Base-by-base conservation (phyloP, 768 basidiomycete genomes). In the Dendrothele bispora region DNA sequence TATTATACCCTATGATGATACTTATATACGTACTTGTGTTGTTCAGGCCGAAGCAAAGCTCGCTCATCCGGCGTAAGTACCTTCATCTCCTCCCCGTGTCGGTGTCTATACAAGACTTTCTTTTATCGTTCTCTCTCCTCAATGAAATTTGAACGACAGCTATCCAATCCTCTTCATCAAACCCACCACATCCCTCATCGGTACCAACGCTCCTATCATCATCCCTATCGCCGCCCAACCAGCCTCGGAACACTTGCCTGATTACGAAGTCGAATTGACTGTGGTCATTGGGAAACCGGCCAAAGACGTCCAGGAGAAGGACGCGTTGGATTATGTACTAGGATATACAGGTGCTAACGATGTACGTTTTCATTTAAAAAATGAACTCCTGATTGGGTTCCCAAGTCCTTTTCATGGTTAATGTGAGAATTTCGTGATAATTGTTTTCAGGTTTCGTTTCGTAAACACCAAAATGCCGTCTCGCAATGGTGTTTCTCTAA, bases 401-500 rank as follows among this genome's bases (percentile, higher is more conserved):
- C 25, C 25, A 34, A 40, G 7, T 45, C n/a, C 10, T 10, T n/a
- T 43, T 27, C 14, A n/a, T 18, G 27, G 20, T 26, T 21, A 14
- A 21, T 10, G 11, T 10, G 15, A 25, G 29, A 32, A 15, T 21
- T 21, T 34, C 5, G 21, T 28, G 32, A 21, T 35, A 24, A 35
- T 43, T 7, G 10, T 21, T 28, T 35, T 14, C 52, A 86, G 84
- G 77, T 88, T 3, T 91, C 89, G 3, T 91, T 91, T 78, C 79
- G 91, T 34, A 82, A 84, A 53, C 84, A 86, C 56, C 91, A 94
- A 61, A 69, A 86, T 66, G 80, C 81, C 3, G 83, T 85, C 10
- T 84, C 86, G 1, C 91, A 95, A 55, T 95, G 92, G 91, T 72
- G 79, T 24, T 93, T 90, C 65, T 90, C 88, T 22, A 95, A 95